phyloP scores from a whole-genome alignment of 306 rosid species.

The Quercus wislizeni region DNA sequence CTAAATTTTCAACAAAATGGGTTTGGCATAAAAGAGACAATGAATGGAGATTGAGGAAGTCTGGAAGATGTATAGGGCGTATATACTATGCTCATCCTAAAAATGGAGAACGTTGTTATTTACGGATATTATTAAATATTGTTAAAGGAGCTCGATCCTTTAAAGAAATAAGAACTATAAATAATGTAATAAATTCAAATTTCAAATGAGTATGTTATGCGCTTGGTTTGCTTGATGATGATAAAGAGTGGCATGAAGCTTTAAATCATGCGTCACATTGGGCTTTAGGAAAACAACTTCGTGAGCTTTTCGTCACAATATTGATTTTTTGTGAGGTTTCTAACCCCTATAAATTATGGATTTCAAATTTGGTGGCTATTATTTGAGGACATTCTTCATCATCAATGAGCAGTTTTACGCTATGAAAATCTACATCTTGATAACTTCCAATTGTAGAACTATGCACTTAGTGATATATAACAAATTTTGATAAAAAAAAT shows the following conservation, averaged over 20 bases:
- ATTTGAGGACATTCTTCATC: no score
- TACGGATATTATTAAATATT: background rate
- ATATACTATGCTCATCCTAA: no score
- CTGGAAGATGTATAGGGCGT: no score
- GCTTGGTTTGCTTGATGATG: background rate
- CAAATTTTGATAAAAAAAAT: background rate
- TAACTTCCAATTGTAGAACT: background rate
- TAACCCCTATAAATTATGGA: no score
- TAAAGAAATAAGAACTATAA: background rate
- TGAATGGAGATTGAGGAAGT: no score
- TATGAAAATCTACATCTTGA: background rate
- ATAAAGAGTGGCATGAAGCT: background rate
- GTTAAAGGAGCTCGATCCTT: background rate
- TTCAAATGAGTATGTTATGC: background rate
- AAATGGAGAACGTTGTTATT: background rate
- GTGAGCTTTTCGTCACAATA: background rate
- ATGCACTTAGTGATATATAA: background rate
- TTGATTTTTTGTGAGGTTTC: background rate
- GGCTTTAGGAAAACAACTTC: background rate
- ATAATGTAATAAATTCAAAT: background rate
- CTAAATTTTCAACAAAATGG: no score
- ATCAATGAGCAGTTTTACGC: background rate
- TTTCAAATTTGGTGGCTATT: no score
- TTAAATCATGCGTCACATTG: background rate
- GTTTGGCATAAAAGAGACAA: no score